Percentiles rank a stretch among this genome's conserved stretches.
Evolutionary conservation across 108 stramenopile genomes (phyloP).

Genomic region (Poteriospumella lacustris): DNA sequence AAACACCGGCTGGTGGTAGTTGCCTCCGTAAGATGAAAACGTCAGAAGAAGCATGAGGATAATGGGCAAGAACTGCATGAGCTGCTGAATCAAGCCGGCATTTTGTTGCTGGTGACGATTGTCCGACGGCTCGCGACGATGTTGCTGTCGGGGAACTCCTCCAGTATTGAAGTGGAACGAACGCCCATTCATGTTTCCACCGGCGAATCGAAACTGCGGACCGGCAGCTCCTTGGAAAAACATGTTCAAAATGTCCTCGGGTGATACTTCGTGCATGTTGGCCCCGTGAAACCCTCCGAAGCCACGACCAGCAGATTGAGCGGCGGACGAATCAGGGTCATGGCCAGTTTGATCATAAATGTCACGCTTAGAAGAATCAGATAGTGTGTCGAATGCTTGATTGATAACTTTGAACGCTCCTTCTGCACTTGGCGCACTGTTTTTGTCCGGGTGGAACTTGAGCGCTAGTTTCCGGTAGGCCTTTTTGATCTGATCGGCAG

Average conservation of each 20-base stretch:
- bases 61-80: not conserved
- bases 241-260: conserved; percentile 2
- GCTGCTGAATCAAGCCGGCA: not conserved
- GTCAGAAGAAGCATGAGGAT: not conserved
- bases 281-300: not conserved
- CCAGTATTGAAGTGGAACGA: not conserved
- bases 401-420: conserved; percentile 6
- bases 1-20: not conserved
- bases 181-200: not conserved
- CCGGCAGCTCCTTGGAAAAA: not conserved
- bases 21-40: conserved; percentile 2
- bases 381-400: not conserved
- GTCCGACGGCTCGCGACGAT: not conserved
- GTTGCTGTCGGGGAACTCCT: no score
- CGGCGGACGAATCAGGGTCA: not conserved
- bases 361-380: not conserved
- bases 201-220: not conserved
- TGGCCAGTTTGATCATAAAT: not conserved
- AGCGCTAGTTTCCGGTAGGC: conserved; percentile 4
- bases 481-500: not conserved
- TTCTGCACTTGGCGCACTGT: conserved; percentile 19
- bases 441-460: conserved; percentile 19
- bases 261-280: not conserved
- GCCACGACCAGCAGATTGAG: not conserved
- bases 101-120: not conserved